A percentile compares a stretch with the other conserved stretches of the same genome.
phyloP scores from a whole-genome alignment of 2,329 filamentous ascomycete genomes.

The Alternaria sp. region DNA sequence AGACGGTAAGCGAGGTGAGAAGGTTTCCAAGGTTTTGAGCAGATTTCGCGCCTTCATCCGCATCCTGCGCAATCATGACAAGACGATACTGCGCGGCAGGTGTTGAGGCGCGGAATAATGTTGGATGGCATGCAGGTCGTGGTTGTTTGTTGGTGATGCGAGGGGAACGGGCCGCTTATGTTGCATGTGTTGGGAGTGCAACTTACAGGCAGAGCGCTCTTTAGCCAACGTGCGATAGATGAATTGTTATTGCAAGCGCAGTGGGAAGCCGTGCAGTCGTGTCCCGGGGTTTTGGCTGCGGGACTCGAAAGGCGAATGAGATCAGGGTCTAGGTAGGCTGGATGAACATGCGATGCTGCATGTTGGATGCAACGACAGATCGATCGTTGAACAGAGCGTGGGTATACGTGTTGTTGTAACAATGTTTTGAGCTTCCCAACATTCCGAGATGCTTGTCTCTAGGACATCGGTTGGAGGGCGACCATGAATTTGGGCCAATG shows the following conservation, averaged over 20 bases:
- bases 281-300: not conserved
- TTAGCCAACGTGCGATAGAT: constrained; percentile 22
- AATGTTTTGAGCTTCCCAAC: constrained; percentile 3
- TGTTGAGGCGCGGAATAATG: not conserved
- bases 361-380: not conserved
- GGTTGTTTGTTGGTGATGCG: not conserved
- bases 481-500: not conserved
- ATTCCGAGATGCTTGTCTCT: not conserved
- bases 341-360: not conserved
- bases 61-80: constrained; percentile 5
- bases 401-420: constrained; percentile 2
- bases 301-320: not conserved
- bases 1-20: constrained; percentile 13
- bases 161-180: constrained; percentile 11
- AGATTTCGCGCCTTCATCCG: constrained; percentile 16
- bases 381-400: not conserved
- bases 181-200: constrained; percentile 14
- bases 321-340: not conserved
- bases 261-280: not conserved
- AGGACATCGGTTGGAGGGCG: not conserved
- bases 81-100: not conserved
- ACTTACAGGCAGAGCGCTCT: not conserved
- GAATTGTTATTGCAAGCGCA: constrained; percentile 5
- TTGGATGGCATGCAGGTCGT: not conserved
- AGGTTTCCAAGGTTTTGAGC: constrained; percentile 26